phyloP scores from a whole-genome alignment of 2,329 filamentous ascomycete species.

The Clonostachys solani region DNA sequence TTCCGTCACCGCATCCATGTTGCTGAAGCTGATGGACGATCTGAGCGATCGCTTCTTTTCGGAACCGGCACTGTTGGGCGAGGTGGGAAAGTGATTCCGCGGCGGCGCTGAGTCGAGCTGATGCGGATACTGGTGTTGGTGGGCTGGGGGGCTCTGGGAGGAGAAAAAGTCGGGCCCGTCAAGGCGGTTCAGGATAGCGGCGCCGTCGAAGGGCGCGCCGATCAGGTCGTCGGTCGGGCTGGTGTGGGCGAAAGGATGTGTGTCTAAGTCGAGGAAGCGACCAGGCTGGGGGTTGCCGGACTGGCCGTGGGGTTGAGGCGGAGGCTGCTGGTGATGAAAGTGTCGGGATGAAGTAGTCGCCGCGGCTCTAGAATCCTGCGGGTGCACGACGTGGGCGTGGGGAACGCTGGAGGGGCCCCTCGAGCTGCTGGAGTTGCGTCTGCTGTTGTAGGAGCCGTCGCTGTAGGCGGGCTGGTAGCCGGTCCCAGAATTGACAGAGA shows the following conservation, averaged over 20 bases:
- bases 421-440: constrained; percentile 61
- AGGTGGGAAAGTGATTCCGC: constrained; percentile 19
- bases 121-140: constrained; percentile 15
- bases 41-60: constrained; percentile 55
- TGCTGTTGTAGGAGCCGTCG: constrained; percentile 53
- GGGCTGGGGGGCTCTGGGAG: neutral
- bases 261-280: too few species aligned
- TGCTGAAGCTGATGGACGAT: constrained; percentile 54
- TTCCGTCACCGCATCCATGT: constrained; percentile 28
- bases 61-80: constrained; percentile 44
- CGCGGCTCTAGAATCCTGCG: constrained; percentile 23
- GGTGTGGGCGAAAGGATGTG: neutral
- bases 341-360: constrained; percentile 14
- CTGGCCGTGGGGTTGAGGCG: constrained; percentile 10
- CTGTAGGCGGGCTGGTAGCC: constrained; percentile 49
- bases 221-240: constrained; percentile 52
- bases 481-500: constrained; percentile 1
- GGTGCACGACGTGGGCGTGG: constrained; percentile 24
- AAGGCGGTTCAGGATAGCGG: constrained; percentile 56
- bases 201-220: constrained; percentile 62
- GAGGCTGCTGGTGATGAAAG: constrained; percentile 17
- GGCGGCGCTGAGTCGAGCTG: constrained; percentile 6
- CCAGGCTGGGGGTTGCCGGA: constrained; percentile 12
- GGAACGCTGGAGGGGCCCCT: constrained; percentile 58
- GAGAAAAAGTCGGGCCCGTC: constrained; percentile 22